Base-by-base conservation (phyloP, 2,329 filamentous ascomycete species). In the Amauroascus niger region DNA sequence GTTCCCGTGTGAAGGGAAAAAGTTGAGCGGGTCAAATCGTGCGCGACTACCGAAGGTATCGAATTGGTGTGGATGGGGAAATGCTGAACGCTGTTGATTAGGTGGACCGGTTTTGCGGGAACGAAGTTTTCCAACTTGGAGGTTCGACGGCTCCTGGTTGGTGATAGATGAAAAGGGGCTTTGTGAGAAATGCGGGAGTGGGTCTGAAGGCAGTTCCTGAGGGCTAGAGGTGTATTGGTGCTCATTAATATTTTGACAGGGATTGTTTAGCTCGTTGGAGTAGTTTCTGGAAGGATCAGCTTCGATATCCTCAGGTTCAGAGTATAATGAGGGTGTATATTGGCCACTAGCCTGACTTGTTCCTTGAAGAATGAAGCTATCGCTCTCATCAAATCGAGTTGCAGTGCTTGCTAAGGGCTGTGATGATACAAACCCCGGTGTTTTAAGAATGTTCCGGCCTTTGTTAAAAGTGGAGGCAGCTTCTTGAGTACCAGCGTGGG, bases 1-100 rank as follows among this genome's bases (percentile, higher is more conserved):
- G 26, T 35, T 41, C 8, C 55, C 45, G 3, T 32, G 50, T 7
- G 52, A 43, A 1, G 58, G 59, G 26, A 57, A 43, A 33, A 57
- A 61, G 35, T 58, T 57, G 16, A 61, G 51, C n/a, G 59, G 58
- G 22, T 61, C 51, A 30, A 53, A 59, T 28, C 32, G 44, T 18
- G 40, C 35, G 35, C 44, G 52, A 30, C 37, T 52, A 26, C 49
- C 56, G 26, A 53, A 22, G 24, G 59, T 61, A 41, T 57, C 44
- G 33, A 61, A 61, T n/a, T 55, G 51, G 49, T 58, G 50, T n/a
- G 58, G 53, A n/a, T 52, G 55, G 24, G 55, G 55, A 22, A 57
- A 52, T 33, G 2, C 32, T 30, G 39, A 2, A 22, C 22, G 18
- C 14, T 46, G 50, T 22, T 46, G 28, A 4, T 9, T 18, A 9